Evolutionary conservation across 345 rosid species (phyloP).

Genomic region (Populus ilicifolia): DNA sequence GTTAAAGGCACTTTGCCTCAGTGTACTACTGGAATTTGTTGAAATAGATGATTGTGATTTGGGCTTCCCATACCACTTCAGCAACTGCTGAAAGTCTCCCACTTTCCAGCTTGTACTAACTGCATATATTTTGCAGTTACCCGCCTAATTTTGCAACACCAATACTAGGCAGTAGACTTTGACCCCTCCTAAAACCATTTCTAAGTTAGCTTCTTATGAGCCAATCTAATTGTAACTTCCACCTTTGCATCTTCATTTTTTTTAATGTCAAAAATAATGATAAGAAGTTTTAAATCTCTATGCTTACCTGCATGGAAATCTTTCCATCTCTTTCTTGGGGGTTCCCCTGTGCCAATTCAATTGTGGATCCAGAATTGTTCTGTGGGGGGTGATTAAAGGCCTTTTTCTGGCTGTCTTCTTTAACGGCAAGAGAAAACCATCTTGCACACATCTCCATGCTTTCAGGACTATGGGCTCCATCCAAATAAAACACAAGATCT

Average conservation of each 20-base stretch:
- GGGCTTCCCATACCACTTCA: background rate
- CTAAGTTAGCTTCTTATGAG: background rate
- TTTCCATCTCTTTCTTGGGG: conserved; percentile 17
- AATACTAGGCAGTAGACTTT: background rate
- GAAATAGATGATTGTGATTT: background rate
- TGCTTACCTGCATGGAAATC: conserved; percentile 57
- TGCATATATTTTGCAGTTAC: background rate
- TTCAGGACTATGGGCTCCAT: conserved; percentile 97
- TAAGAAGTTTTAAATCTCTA: background rate
- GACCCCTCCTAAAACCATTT: background rate
- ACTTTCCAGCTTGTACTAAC: background rate
- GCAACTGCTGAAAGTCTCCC: background rate
- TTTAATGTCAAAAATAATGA: background rate
- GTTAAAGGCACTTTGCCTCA: background rate
- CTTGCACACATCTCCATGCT: conserved; percentile 84
- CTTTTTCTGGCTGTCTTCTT: conserved; percentile 41
- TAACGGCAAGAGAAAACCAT: conserved; percentile 76
- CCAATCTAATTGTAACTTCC: background rate
- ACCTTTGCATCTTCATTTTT: background rate
- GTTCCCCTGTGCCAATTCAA: conserved; percentile 23
- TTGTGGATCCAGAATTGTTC: conserved; percentile 34
- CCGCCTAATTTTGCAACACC: background rate
- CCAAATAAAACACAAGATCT: conserved; percentile 81
- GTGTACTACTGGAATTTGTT: background rate
- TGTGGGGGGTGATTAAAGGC: conserved; percentile 29